Base-by-base conservation (phyloP, 2,329 filamentous ascomycete genomes). In the Ceratocystis diversiconidia region DNA sequence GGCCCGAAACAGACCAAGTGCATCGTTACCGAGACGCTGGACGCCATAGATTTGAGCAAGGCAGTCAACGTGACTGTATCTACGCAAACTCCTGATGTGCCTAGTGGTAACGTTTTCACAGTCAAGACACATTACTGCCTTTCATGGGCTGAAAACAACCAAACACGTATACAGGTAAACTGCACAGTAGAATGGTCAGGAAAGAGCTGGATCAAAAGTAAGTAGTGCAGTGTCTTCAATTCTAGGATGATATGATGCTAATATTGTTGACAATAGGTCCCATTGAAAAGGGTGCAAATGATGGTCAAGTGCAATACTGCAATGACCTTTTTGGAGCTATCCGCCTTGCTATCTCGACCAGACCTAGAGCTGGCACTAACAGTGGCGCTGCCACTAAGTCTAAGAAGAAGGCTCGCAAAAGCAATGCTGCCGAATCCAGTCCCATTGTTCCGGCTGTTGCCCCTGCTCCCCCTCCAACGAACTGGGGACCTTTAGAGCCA, bases 151-250 rank as follows among this genome's bases (percentile, higher is more conserved):
- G 85, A 94, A 62, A 87, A 86, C 68, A 96, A 96, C 71, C 79
- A 85, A 48, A 99, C 95, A 0, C 83, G 91, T 32, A 77, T 99
- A 36, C 85, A 94, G 68, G 87, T 92, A 77, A 96, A 87, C 70
- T 96, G 90, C 74, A 87, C 85, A 1, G 89, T 96, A 55, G 95
- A 99, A 72, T 99, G 95, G 95, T 87, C 87, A 2, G 92, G 92
- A 71, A 99, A 97, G 80, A 96, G 92, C 78, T 99, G 94, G 94
- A 78, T 99, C 59, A 96, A 94, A 78, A 90, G 92, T 95, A 79
- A 73, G 79, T 72, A 5, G n/a, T 15, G 22, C 15, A 19, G 25
- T 57, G 1, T 15, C 8, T 44, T 17, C 19, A 30, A 61, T 32
- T 61, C 65, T 10, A 1, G 2, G 25, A 5, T 5, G 41, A 12